Base-by-base conservation (phyloP, 371 early-diverging fungal genomes). In the Parasitella parasitica region DNA sequence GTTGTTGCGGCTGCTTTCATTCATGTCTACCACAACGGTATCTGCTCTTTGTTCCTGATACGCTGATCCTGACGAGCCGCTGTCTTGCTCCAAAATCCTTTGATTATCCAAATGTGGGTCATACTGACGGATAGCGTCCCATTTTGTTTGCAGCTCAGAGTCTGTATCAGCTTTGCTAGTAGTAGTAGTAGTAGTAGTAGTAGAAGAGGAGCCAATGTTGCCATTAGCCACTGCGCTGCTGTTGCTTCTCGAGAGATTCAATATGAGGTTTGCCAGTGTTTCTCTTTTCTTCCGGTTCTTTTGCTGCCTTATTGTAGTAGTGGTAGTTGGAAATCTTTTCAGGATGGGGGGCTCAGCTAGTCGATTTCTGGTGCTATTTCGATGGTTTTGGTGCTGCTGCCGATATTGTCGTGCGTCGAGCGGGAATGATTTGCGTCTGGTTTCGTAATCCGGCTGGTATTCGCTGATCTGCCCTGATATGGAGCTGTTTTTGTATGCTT, bases 181-280 rank as follows among this genome's bases (percentile, higher is more conserved):
- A n/a, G n/a, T n/a, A n/a, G n/a, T n/a, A n/a, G n/a, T n/a, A n/a
- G n/a, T n/a, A n/a, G n/a, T n/a, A n/a, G n/a, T n/a, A n/a, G n/a
- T n/a, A n/a, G n/a, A n/a, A n/a, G 18, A 28, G 1, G 26, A 11
- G 22, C 30, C 26, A 56, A 56, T 38, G 56, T 27, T 39, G 41
- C 57, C 46, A 43, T 12, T 28, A 18, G 38, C 16, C 5, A 35
- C 0, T 38, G 41, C 28, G 12, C 32, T 59, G 8, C 34, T 49
- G 32, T 46, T 36, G 24, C 32, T 24, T 22, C 34, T 24, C n/a
- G 64, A 16, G n/a, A 59, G 20, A 16, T 30, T 34, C 0, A 48
- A 35, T 7, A 59, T 28, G n/a, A 64, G 43, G 8, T 54, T 46
- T 0, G 64, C 53, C 24, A 64, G 8, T 11, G 64, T 64, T 15